Evolutionary conservation across 164 flowering plant species (phyloP).

Genomic region (Platanus orientalis): DNA sequence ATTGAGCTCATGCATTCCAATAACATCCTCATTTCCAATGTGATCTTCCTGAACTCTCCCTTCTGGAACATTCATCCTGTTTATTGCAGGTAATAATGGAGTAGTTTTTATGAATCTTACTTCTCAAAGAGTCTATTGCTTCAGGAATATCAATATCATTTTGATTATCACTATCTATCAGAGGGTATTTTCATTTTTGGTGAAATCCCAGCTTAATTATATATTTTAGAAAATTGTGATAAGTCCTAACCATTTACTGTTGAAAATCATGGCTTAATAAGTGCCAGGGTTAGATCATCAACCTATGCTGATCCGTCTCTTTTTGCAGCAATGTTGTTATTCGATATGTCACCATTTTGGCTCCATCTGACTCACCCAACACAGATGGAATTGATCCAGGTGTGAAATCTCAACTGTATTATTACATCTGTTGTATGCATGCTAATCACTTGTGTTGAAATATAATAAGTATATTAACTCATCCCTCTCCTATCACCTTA

Average conservation of each 20-base stretch:
- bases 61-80: slow-evolving; percentile 98
- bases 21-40: slow-evolving; percentile 77
- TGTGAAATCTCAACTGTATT: slow-evolving; percentile 11
- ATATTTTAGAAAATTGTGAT: too few relatives aligned
- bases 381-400: slow-evolving; percentile 99
- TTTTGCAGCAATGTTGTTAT: slow-evolving; percentile 79
- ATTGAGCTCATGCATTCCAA: slow-evolving; percentile 76
- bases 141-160: neutral
- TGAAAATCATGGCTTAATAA: neutral
- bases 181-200: too few relatives aligned
- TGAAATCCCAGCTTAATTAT: too few relatives aligned
- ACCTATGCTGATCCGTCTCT: neutral
- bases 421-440: neutral
- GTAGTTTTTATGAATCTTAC: too few relatives aligned
- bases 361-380: slow-evolving; percentile 88
- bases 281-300: neutral
- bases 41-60: slow-evolving; percentile 78
- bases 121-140: neutral
- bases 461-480: too few relatives aligned
- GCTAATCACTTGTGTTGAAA: too few relatives aligned
- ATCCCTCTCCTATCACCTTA: too few relatives aligned
- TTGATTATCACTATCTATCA: neutral
- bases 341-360: slow-evolving; percentile 76
- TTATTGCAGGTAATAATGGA: slow-evolving; percentile 70
- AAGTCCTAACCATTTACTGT: neutral